Base-by-base conservation (phyloP, 2,329 filamentous ascomycete species). In the Sporothrix globosa region DNA sequence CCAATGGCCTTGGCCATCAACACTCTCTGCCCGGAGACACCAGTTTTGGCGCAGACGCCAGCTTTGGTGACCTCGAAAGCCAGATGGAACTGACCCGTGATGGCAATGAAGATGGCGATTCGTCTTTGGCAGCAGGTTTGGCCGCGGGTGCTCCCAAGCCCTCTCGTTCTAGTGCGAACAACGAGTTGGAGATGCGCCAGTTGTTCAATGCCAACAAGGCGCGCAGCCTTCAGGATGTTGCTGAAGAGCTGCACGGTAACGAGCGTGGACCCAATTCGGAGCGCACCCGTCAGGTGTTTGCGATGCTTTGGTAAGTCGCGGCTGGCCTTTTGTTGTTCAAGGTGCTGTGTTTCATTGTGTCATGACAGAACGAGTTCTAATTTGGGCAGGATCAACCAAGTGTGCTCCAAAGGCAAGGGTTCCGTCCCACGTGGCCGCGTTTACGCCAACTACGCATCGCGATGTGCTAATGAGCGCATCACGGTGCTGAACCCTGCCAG, bases 401-500 rank as follows among this genome's bases (percentile, higher is more conserved):
- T 91, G 0, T 95, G 92, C 79, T 84, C 87, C 60, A 88, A 88
- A 73, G 91, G 91, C 56, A 92, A 92, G 78, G 91, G 90, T 0
- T 97, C 96, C 6, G 95, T 98, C 0, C 93, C 96, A 7, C 87
- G 96, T 76, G 96, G 96, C 74, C 87, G 95, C 71, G 96, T 99
- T 2, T 99, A 98, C 80, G 93, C 94, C 72, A 94, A 94, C 78
- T 99, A 99, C 79, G 96, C 95, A 63, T 93, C 92, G 34, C 89
- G 92, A 73, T 99, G 96, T 80, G 94, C 92, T 56, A 96, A 91
- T 5, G 94, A 98, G 78, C 89, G 94, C 77, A 96, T 98, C 52
- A 96, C 96, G 0, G 94, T 97, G 11, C 82, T 99, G 70, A 99
- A 99, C 77, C 96, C 96, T 54, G 96, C 96, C 11, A 98, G 95